phyloP scores from a whole-genome alignment of 495 filamentous ascomycete species.

The Neurospora sp. region DNA sequence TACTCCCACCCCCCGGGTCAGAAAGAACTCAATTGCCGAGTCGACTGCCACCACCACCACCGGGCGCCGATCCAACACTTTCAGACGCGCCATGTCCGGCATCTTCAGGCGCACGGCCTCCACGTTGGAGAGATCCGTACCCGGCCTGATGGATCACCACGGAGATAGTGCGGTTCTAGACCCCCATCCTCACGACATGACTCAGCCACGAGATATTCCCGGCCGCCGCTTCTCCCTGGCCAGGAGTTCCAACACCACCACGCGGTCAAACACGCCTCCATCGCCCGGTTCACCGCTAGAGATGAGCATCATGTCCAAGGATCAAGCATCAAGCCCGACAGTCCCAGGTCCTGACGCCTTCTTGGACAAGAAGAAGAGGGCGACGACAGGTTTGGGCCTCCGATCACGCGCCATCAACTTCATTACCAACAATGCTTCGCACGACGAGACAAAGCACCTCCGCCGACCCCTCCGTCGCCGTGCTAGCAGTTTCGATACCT shows the following conservation, averaged over 20 bases:
- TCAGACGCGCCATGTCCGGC: slow-evolving; percentile 29
- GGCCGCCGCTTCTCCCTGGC: slow-evolving; percentile 37
- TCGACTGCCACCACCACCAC: slow-evolving; percentile 5
- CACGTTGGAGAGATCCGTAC: slow-evolving; percentile 17
- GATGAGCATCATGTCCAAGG: slow-evolving; percentile 19
- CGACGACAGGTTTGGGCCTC: slow-evolving; percentile 38
- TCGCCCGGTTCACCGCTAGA: slow-evolving; percentile 37
- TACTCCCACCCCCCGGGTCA: not conserved
- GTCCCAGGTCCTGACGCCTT: slow-evolving; percentile 33
- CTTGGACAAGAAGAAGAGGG: slow-evolving; percentile 33
- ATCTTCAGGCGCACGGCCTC: slow-evolving; percentile 25
- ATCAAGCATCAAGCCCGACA: slow-evolving; percentile 20
- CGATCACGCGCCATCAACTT: slow-evolving; percentile 27
- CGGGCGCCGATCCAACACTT: slow-evolving; percentile 9
- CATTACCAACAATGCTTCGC: not conserved
- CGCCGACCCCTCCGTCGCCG: slow-evolving; percentile 16
- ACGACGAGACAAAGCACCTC: slow-evolving; percentile 3
- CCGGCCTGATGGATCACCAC: slow-evolving; percentile 5
- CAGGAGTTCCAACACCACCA: slow-evolving; percentile 35
- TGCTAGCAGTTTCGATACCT: slow-evolving; percentile 28
- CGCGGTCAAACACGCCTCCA: slow-evolving; percentile 43
- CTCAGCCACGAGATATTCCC: slow-evolving; percentile 13
- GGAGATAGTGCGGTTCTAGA: slow-evolving; percentile 9
- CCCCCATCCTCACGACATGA: slow-evolving; percentile 12
- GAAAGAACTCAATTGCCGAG: not conserved